These are phyloP conservation scores for Lenzites betulinus DNA, from an alignment of 768 basidiomycete genomes.

Conservation along the genomic window DNA sequence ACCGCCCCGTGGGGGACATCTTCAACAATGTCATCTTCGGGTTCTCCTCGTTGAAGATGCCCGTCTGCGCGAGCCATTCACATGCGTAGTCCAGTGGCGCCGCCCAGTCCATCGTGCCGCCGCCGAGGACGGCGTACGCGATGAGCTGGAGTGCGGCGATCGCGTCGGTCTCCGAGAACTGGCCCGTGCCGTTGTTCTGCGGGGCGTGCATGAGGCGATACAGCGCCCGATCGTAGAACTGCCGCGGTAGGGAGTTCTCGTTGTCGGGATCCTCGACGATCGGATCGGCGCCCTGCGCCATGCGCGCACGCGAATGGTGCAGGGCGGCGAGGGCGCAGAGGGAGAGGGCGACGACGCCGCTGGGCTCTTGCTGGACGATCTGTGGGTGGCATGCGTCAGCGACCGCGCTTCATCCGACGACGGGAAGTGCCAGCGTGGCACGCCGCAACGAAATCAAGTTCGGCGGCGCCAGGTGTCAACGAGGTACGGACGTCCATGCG, in stretches of 20 bases:
- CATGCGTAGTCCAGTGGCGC: constrained; percentile 67
- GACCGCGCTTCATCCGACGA: not conserved
- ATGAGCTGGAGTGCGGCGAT: constrained; percentile 79
- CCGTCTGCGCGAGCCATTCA: constrained; percentile 75
- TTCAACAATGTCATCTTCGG: constrained; percentile 58
- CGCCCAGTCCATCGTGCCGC: constrained; percentile 70
- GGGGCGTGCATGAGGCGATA: constrained; percentile 31
- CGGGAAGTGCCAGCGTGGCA: not conserved
- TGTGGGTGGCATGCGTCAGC: constrained; percentile 29
- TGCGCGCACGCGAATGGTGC: constrained; percentile 63
- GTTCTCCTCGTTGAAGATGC: constrained; percentile 63
- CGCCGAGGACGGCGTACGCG: constrained; percentile 70
- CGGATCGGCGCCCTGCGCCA: constrained; percentile 49
- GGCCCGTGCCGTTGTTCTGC: constrained; percentile 56
- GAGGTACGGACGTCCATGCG: not conserved
- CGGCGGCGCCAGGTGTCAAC: not conserved
- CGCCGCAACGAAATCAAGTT: not conserved
- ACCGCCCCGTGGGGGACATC: constrained; percentile 54
- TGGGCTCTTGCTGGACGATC: constrained; percentile 65
- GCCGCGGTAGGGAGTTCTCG: constrained; percentile 59
- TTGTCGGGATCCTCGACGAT: constrained; percentile 49
- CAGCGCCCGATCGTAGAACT: constrained; percentile 70
- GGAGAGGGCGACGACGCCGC: constrained; percentile 70
- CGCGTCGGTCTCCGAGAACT: constrained; percentile 68
- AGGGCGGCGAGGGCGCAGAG: constrained; percentile 76